phyloP scores from a whole-genome alignment of 257 asterid species.

The Schizonepeta tenuifolia region DNA sequence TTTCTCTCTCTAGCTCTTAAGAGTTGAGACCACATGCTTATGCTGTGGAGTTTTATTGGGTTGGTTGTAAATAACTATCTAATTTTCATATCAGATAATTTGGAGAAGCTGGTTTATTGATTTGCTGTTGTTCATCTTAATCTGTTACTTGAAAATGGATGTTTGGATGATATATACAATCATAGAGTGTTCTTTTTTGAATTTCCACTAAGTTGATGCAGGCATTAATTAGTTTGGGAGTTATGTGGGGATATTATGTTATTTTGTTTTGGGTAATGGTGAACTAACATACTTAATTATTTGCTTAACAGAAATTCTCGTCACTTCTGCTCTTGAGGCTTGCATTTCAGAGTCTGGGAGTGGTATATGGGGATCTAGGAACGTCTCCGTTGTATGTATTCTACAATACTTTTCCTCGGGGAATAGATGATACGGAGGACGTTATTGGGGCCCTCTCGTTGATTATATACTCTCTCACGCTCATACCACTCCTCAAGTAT shows the following conservation, averaged over 20 bases:
- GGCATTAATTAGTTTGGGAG: neutral
- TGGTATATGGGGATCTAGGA: constrained; percentile 97
- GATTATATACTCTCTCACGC: constrained; percentile 92
- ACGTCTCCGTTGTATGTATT: constrained; percentile 97
- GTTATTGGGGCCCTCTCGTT: constrained; percentile 90
- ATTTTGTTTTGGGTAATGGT: constrained; percentile 7
- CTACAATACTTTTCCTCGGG: constrained; percentile 89
- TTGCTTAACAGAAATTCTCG: constrained; percentile 72
- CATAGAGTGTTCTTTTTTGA: neutral
- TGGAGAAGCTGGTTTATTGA: neutral
- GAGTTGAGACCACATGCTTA: neutral
- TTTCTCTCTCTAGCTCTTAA: constrained; percentile 2
- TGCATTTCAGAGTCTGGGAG: constrained; percentile 98
- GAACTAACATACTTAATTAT: constrained; percentile 18
- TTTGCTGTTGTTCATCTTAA: neutral
- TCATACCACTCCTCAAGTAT: constrained; percentile 96
- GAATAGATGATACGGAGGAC: constrained; percentile 79
- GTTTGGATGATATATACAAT: constrained; percentile 16
- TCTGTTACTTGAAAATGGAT: neutral
- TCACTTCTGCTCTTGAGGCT: constrained; percentile 81
- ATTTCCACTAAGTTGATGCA: constrained; percentile 9
- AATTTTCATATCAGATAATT: neutral
- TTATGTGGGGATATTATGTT: constrained; percentile 8
- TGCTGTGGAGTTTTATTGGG: neutral
- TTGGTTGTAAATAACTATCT: neutral